Conservation (phyloP, 495 filamentous ascomycete genomes). For the Tetracladium marchalianum region DNA sequence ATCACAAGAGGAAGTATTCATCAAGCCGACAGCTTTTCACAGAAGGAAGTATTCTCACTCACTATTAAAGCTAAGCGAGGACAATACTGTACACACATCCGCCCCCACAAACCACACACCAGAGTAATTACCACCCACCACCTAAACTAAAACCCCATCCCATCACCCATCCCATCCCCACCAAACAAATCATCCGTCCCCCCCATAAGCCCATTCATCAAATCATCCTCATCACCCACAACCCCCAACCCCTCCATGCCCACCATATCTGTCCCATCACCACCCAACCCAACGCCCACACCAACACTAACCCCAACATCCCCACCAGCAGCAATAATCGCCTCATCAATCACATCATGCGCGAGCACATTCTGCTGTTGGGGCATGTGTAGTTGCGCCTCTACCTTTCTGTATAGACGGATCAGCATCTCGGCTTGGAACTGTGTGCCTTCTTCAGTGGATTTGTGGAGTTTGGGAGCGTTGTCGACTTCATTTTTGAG, state of each 20-base stretch:
- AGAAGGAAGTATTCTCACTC: too few species aligned
- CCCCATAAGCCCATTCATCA: slow-evolving; percentile 11
- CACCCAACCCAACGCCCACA: slow-evolving; percentile 14
- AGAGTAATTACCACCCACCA: too few species aligned
- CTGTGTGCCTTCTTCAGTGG: slow-evolving; percentile 29
- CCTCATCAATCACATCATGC: neutral
- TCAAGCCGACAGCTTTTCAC: too few species aligned
- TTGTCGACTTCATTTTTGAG: slow-evolving; percentile 54
- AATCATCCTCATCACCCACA: slow-evolving; percentile 4
- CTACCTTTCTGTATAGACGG: slow-evolving; percentile 64
- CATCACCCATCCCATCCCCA: slow-evolving; percentile 14
- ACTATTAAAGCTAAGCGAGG: too few species aligned
- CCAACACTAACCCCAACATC: neutral
- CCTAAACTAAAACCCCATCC: slow-evolving; percentile 8
- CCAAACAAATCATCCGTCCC: slow-evolving; percentile 17
- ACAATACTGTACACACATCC: too few species aligned
- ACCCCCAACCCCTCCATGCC: slow-evolving; percentile 11
- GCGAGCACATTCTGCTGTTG: neutral
- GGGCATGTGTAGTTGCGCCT: slow-evolving; percentile 37
- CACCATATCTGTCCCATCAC: slow-evolving; percentile 5
- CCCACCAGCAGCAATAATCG: neutral
- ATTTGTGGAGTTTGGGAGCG: slow-evolving; percentile 49
- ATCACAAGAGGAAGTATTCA: too few species aligned
- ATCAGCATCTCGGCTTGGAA: slow-evolving; percentile 61
- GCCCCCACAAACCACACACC: too few species aligned